Conservation (phyloP, 2,329 filamentous ascomycete species). For the Colletotrichum sp. region DNA sequence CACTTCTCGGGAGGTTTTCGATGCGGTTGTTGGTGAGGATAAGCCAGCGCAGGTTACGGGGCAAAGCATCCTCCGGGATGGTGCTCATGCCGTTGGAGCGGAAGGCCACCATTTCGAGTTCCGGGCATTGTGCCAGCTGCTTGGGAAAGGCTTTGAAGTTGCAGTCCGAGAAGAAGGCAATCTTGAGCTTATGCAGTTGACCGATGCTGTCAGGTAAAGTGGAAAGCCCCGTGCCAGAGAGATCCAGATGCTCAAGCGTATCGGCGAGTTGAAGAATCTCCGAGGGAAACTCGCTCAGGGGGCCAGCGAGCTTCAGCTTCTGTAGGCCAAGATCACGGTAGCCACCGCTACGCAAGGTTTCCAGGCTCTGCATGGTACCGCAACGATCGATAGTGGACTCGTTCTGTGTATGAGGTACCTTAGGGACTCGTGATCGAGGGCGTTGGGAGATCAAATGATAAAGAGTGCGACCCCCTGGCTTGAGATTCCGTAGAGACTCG, state of each 20-base stretch:
- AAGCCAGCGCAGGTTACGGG: conserved; percentile 48
- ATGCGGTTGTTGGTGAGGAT: conserved; percentile 53
- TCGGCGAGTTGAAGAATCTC: conserved; percentile 45
- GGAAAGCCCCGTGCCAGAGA: conserved; percentile 50
- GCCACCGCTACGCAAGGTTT: conserved; percentile 33
- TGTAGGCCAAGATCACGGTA: conserved; percentile 31
- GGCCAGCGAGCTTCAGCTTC: conserved; percentile 39
- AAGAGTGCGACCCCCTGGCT: background rate
- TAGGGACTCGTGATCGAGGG: background rate
- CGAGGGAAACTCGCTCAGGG: conserved; percentile 39
- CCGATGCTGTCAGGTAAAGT: conserved; percentile 43
- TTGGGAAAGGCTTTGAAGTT: conserved; percentile 46
- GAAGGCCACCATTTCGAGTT: conserved; percentile 55
- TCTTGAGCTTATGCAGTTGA: conserved; percentile 46
- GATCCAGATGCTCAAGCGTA: conserved; percentile 50
- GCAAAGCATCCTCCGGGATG: conserved; percentile 46
- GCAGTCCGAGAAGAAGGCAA: conserved; percentile 52
- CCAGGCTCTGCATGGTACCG: conserved; percentile 33
- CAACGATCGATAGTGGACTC: background rate
- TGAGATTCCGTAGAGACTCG: background rate
- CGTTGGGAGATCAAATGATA: background rate
- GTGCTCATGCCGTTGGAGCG: conserved; percentile 48
- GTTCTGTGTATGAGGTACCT: background rate
- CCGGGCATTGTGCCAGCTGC: conserved; percentile 44
- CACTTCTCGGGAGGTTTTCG: conserved; percentile 40